Base-by-base conservation (phyloP, 1,284 basidiomycete genomes). In the Sporisorium scitamineum region DNA sequence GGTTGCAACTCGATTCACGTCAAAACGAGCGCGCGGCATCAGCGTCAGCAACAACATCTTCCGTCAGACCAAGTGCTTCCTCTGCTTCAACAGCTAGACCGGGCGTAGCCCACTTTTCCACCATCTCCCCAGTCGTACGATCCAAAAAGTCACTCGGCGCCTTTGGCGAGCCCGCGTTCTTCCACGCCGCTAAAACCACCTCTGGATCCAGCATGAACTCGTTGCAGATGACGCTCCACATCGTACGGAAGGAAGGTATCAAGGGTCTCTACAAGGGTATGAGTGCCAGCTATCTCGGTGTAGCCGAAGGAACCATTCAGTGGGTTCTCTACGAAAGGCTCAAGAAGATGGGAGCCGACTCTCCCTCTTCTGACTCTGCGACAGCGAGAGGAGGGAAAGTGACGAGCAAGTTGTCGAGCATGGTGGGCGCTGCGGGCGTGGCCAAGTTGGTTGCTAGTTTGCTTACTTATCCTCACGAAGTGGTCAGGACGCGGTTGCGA, bases 231-330 rank as follows among this genome's bases (percentile, higher is more conserved):
- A 90, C 87, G 91, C 93, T 56, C 89, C 88, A 81, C 87, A 97
- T 98, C 54, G 83, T 93, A 68, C 88, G 89, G 45, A 89, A 92
- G 70, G 94, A 98, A 85, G 97, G 97, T 0, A 77, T 96, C 4
- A 87, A 88, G 16, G 97, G 96, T 0, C 92, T 98, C 76, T 99
- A 99, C 87, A 94, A 94, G 85, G 97, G 97, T 3, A 87, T 99
- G 51, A 94, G 92, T 73, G 97, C 97, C 54, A 94, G 92, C 78
- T 95, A 97, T 86, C 89, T 99, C 18, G 97, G 97, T 32, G 96
- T 98, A 8, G 93, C 94, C 18, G 97, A 99, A 86, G 93, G 93
- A 5, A 95, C 95, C 22, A 98, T 99, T 61, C 96, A 98, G 84
- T 99, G 97, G 97, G 93, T 93, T 22, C 87, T 99, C 13, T 99